Conservation (phyloP, 352 stramenopile species). For the Globisporangium spinosum region DNA sequence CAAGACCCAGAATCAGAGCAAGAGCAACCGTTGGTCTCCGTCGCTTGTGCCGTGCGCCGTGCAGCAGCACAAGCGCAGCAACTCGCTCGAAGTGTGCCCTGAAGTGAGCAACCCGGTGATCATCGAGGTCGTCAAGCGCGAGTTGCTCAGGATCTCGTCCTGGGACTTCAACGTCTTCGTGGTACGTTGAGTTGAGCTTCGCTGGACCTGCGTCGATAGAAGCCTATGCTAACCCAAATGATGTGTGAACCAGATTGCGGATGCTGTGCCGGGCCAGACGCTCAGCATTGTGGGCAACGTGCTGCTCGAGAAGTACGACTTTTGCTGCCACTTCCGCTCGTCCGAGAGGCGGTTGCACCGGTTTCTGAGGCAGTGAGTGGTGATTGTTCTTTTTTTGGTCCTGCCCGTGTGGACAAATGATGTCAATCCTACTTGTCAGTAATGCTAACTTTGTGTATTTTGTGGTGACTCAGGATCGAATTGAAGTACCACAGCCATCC, state of each 20-base stretch:
- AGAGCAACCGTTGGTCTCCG: conserved; percentile 32
- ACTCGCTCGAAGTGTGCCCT: conserved; percentile 49
- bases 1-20: conserved; percentile 6
- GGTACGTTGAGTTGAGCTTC: conserved; percentile 10
- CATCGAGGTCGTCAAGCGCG: conserved; percentile 45
- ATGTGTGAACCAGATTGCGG: conserved; percentile 28
- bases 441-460: not conserved
- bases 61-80: conserved; percentile 28
- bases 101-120: conserved; percentile 43
- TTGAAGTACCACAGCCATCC: conserved; percentile 64
- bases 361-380: conserved; percentile 54
- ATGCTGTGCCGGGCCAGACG: conserved; percentile 48
- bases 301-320: conserved; percentile 68
- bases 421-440: too few relatives aligned
- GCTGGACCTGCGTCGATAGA: not conserved
- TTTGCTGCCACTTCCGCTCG: conserved; percentile 59
- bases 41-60: conserved; percentile 26
- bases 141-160: conserved; percentile 47
- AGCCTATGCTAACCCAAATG: not conserved
- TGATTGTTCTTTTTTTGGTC: not conserved
- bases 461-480: conserved; percentile 32
- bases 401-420: not conserved
- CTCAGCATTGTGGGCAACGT: conserved; percentile 74
- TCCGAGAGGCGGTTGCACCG: conserved; percentile 45
- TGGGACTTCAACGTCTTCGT: conserved; percentile 77